Base-by-base conservation (phyloP, 2,329 filamentous ascomycete species). In the Colletotrichum sp. region DNA sequence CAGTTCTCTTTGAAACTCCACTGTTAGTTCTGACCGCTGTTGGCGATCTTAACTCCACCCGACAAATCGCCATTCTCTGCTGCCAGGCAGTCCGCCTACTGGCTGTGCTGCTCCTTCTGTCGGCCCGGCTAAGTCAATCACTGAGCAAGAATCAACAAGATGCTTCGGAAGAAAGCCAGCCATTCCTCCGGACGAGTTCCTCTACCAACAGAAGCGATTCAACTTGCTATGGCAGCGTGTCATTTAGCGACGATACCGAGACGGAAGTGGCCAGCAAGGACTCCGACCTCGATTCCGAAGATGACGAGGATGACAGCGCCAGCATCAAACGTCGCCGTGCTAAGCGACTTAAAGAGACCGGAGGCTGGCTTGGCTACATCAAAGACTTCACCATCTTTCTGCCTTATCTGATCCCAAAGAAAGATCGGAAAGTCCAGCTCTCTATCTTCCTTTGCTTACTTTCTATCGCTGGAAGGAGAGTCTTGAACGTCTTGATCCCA, bases 281-380 rank as follows among this genome's bases (percentile, higher is more conserved):
- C 28, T 69, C 28, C 16, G 69, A 72, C 24, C 28, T 72, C 3
- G 74, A 76, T 10, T 67, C 59, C 8, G 75, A 77, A 16, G 69
- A 76, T n/a, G 75, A 78, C 13, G 39, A 82, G 2, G 81, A 80
- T 0, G 78, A 82, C 5, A 80, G 79, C 7, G 77, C 78, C 16
- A 75, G 78, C 10, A 79, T 82, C 26, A 83, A 83, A 59, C 80
- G n/a, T 55, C 77, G 76, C 5, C 80, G 81, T 2, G 79, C 78
- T 24, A 79, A 82, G 68, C 78, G 78, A 4, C 78, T 85, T 44
- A 72, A 80, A 15, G 77, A 83, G 8, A 78, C 78, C 1, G 83
- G 83, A 1, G 82, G 83, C 10, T 84, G 83, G 83, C 70, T 77
- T 64, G 81, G 78, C 10, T 84, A 84, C 26, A 72, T 84, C 32